phyloP scores from a whole-genome alignment of 352 stramenopile species.

The Pilasporangium apinafurcum region DNA sequence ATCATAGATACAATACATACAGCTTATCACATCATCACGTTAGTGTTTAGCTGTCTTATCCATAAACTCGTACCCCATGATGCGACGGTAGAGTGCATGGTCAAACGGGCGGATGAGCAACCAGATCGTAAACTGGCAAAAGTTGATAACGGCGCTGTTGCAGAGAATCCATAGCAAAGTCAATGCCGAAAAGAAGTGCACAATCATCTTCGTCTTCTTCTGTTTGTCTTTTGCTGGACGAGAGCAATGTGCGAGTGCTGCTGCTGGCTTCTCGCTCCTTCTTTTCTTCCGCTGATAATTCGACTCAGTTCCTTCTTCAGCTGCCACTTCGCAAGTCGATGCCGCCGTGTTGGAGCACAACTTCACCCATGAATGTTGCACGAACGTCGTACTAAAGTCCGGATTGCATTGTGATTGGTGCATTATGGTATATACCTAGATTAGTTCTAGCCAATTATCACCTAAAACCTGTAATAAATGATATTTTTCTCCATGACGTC shows the following conservation, averaged over 20 bases:
- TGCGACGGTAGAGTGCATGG: slow-evolving; percentile 61
- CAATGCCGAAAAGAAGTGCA: slow-evolving; percentile 64
- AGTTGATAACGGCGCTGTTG: slow-evolving; percentile 79
- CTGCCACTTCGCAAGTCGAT: background rate
- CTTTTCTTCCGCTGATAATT: too few relatives aligned
- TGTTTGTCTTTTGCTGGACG: background rate
- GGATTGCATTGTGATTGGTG: too few relatives aligned
- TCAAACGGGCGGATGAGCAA: slow-evolving; percentile 83
- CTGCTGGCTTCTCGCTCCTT: background rate
- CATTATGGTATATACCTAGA: too few relatives aligned
- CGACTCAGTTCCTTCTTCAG: too few relatives aligned
- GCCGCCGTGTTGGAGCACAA: too few relatives aligned
- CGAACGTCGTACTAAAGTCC: too few relatives aligned
- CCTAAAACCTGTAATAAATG: too few relatives aligned
- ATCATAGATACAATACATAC: background rate
- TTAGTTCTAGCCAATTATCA: too few relatives aligned
- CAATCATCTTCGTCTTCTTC: slow-evolving; percentile 25
- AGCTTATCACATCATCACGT: slow-evolving; percentile 2
- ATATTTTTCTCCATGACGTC: too few relatives aligned
- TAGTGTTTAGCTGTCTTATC: too few relatives aligned
- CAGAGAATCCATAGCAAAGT: slow-evolving; percentile 82
- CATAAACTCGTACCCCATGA: slow-evolving; percentile 46
- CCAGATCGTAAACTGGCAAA: slow-evolving; percentile 76
- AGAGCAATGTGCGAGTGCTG: background rate
- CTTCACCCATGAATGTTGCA: too few relatives aligned